Percentiles rank a stretch among this genome's conserved stretches.
Evolutionary conservation across 2,329 filamentous ascomycete species (phyloP).

Genomic region (Macrophomina phaseolina): DNA sequence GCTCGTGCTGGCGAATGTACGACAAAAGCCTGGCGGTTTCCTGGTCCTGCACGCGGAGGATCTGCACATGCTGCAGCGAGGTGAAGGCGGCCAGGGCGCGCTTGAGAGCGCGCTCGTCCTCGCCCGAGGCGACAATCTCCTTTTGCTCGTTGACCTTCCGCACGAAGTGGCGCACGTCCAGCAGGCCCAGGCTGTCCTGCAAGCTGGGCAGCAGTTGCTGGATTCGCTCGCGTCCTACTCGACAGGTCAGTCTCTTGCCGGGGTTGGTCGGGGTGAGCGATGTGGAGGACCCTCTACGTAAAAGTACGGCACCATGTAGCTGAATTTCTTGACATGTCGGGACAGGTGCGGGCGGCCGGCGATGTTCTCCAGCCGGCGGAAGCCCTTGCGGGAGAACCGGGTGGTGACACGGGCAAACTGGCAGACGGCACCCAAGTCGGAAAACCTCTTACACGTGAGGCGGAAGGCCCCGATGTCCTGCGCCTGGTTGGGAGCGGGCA

Average conservation of each 20-base stretch:
- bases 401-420: conserved; percentile 60
- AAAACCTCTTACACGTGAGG: conserved; percentile 56
- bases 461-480: conserved; percentile 55
- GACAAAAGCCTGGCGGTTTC: conserved; percentile 61
- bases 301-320: conserved; percentile 65
- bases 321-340: conserved; percentile 63
- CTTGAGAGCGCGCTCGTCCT: conserved; percentile 60
- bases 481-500: conserved; percentile 49
- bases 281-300: conserved; percentile 57
- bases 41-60: conserved; percentile 66
- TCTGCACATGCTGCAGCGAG: conserved; percentile 67
- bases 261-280: conserved; percentile 34
- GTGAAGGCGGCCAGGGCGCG: conserved; percentile 64
- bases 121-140: conserved; percentile 55
- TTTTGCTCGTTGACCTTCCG: conserved; percentile 57
- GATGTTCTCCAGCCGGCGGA: conserved; percentile 56
- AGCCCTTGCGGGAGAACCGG: conserved; percentile 57
- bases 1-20: conserved; percentile 56
- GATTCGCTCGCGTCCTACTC: conserved; percentile 47
- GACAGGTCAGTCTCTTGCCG: conserved; percentile 31
- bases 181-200: conserved; percentile 41
- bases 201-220: conserved; percentile 47
- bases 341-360: conserved; percentile 57
- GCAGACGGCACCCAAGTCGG: conserved; percentile 56
- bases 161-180: conserved; percentile 50